Conservation (phyloP, 1,284 basidiomycete species). For the Coniophora puteana region DNA sequence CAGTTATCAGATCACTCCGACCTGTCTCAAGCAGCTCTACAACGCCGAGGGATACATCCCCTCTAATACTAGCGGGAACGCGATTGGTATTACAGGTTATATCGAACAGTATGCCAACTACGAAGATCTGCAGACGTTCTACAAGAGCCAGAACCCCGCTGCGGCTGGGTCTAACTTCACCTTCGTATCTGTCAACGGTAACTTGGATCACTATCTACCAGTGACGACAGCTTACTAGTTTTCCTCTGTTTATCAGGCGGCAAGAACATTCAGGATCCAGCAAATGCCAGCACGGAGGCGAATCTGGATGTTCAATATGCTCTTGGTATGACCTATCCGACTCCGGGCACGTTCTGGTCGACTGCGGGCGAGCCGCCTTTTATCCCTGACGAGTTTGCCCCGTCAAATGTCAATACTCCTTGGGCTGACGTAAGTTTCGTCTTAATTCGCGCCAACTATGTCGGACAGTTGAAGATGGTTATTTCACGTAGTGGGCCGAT, state of each 20-base stretch:
- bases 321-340: conserved; percentile 47
- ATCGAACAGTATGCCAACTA: conserved; percentile 51
- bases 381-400: conserved; percentile 36
- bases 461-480: conserved; percentile 32
- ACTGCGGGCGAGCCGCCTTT: conserved; percentile 55
- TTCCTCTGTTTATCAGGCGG: conserved; percentile 41
- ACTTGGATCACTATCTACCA: no score
- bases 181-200: conserved; percentile 42
- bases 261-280: conserved; percentile 51
- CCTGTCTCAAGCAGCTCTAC: conserved; percentile 49
- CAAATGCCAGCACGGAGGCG: conserved; percentile 59
- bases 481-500: background rate
- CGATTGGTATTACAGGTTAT: conserved; percentile 49
- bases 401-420: conserved; percentile 51
- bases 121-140: conserved; percentile 46
- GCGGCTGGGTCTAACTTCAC: background rate
- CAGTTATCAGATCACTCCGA: conserved; percentile 41
- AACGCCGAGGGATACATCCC: conserved; percentile 36
- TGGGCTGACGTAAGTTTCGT: conserved; percentile 38
- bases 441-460: conserved; percentile 4
- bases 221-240: background rate
- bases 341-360: conserved; percentile 48
- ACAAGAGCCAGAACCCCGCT: conserved; percentile 32
- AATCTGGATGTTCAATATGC: conserved; percentile 64
- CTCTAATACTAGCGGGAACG: conserved; percentile 29